These are phyloP conservation scores for Spencermartinsiella europaea DNA, from an alignment of 805 yeast species.

Conservation along the genomic window DNA sequence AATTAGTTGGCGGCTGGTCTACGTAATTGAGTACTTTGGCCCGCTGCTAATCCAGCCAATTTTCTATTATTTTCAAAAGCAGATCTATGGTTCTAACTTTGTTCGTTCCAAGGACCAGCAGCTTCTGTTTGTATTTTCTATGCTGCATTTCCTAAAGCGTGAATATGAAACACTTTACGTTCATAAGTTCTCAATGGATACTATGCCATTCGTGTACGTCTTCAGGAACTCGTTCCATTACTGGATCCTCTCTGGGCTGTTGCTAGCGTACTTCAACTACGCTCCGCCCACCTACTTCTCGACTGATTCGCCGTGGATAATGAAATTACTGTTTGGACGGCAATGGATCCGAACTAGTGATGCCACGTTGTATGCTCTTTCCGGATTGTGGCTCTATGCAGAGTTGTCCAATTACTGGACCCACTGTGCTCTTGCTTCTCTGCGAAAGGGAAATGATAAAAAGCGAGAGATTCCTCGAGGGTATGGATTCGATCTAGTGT, in stretches of 20 bases:
- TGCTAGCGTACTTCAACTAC: slow-evolving; percentile 48
- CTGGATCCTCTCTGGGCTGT: slow-evolving; percentile 82
- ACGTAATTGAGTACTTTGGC: slow-evolving; percentile 80
- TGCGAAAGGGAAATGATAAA: slow-evolving; percentile 52
- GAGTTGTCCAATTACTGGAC: slow-evolving; percentile 70
- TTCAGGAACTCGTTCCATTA: slow-evolving; percentile 89
- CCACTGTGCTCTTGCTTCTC: slow-evolving; percentile 55
- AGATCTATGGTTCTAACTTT: slow-evolving; percentile 32
- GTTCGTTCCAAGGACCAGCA: slow-evolving; percentile 49
- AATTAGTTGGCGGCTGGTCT: slow-evolving; percentile 89
- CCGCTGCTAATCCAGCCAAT: slow-evolving; percentile 78
- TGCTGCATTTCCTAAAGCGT: slow-evolving; percentile 80
- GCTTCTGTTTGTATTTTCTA: slow-evolving; percentile 48
- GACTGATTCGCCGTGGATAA: slow-evolving; percentile 9
- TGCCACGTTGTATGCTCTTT: slow-evolving; percentile 14
- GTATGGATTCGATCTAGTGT: slow-evolving; percentile 71
- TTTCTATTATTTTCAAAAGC: slow-evolving; percentile 44
- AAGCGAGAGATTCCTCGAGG: slow-evolving; percentile 74
- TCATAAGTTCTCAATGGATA: slow-evolving; percentile 79
- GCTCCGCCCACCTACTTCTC: slow-evolving; percentile 34
- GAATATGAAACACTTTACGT: slow-evolving; percentile 81
- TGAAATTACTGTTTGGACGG: slow-evolving; percentile 24
- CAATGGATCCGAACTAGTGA: slow-evolving; percentile 10
- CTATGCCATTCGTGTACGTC: slow-evolving; percentile 87
- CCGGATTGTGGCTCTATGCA: slow-evolving; percentile 37